A percentile compares a stretch with the other conserved stretches of the same genome.
These are phyloP conservation scores for Termitomyces sp. DNA, from an alignment of 768 basidiomycete species.

Conservation along the genomic window DNA sequence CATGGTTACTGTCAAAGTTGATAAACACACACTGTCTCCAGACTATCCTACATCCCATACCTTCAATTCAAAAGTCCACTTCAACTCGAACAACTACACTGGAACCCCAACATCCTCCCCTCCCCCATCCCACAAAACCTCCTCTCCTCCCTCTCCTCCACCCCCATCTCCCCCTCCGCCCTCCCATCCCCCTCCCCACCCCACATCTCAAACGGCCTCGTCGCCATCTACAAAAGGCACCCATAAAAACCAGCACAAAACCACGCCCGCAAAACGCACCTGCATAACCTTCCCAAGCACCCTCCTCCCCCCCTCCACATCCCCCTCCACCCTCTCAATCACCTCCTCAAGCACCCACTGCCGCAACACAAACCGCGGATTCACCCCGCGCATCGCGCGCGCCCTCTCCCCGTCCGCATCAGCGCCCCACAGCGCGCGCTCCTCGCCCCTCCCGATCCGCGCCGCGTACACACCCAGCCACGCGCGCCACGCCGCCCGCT, in stretches of 20 bases:
- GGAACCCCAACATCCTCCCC: conserved; percentile 76
- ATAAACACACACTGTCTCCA: too few relatives aligned
- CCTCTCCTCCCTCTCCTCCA: conserved; percentile 64
- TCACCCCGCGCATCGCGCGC: conserved; percentile 49
- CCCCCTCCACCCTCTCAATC: conserved; percentile 69
- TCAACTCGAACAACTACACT: conserved; percentile 89
- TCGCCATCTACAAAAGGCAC: conserved; percentile 62
- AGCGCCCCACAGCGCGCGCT: conserved; percentile 31
- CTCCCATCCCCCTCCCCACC: conserved; percentile 58
- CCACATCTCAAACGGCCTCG: conserved; percentile 81
- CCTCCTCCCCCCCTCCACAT: conserved; percentile 55
- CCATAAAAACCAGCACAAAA: background rate
- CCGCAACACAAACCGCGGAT: conserved; percentile 89
- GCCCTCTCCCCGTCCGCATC: conserved; percentile 41
- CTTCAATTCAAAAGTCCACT: too few relatives aligned
- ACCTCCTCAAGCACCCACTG: conserved; percentile 97
- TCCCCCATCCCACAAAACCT: conserved; percentile 77
- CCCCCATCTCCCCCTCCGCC: conserved; percentile 39
- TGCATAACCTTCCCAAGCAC: conserved; percentile 78
- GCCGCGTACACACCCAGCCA: conserved; percentile 65
- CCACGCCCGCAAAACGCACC: conserved; percentile 37
- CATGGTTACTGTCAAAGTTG: too few relatives aligned
- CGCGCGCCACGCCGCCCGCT: conserved; percentile 43
- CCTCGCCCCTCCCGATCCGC: conserved; percentile 50
- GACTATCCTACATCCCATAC: too few relatives aligned